Percentiles rank a stretch among this genome's conserved stretches.
These are phyloP conservation scores for Chlamydomonas schloesseri DNA, from an alignment of 139 green algal species.

Conservation along the genomic window DNA sequence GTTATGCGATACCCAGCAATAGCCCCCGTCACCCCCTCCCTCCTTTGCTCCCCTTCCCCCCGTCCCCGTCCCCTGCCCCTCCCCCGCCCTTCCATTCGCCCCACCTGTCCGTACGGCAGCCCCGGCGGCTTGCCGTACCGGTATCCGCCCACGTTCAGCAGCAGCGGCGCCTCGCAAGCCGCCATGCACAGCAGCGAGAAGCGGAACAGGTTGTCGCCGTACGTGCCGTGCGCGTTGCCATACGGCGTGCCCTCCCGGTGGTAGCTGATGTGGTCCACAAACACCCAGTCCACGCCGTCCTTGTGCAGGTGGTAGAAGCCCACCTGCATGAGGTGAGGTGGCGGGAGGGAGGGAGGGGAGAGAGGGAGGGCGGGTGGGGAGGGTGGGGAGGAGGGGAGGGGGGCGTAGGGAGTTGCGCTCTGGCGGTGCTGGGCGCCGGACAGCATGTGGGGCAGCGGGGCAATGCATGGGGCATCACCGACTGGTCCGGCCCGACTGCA, in stretches of 20 bases:
- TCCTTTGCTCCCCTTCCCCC: no score
- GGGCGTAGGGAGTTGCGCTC: no score
- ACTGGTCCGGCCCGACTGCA: no score
- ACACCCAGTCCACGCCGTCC: slow-evolving; percentile 87
- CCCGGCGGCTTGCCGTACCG: not conserved
- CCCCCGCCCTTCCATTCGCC: no score
- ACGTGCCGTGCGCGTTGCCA: slow-evolving; percentile 64
- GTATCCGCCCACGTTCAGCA: slow-evolving; percentile 59
- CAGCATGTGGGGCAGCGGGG: no score
- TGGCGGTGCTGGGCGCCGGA: no score
- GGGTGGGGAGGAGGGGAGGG: no score
- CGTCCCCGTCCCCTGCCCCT: no score
- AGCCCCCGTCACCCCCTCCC: no score
- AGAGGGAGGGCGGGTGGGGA: not conserved
- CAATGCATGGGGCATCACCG: no score
- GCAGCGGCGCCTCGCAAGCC: slow-evolving; percentile 45
- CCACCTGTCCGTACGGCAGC: slow-evolving; percentile 76
- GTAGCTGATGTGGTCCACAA: slow-evolving; percentile 86
- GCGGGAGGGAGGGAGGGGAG: no score
- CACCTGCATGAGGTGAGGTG: slow-evolving; percentile 43
- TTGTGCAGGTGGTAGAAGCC: slow-evolving; percentile 75
- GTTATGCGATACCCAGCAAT: no score
- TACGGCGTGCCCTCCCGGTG: slow-evolving; percentile 73
- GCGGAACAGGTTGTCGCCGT: slow-evolving; percentile 85
- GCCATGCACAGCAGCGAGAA: not conserved